Evolutionary conservation across 352 stramenopile species (phyloP), one percentile per base, ranked within the genome.

Genomic region (Phytophthora foliorum): DNA sequence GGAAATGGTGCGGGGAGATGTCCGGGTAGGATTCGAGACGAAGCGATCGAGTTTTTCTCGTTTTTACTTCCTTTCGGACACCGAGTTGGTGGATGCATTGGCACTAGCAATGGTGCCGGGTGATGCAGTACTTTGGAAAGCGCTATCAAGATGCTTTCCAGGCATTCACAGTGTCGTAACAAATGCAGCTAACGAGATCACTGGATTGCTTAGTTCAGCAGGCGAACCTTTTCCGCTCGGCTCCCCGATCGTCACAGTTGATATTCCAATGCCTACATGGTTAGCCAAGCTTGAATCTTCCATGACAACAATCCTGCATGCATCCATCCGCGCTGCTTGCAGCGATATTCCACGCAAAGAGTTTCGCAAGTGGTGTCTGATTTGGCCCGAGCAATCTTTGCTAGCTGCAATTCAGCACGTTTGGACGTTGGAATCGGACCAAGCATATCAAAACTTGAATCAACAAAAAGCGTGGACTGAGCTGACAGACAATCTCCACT

Each of bases 291-390:
- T 95, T n/a, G 88, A 95, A 39, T 67, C 74, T 0, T 65, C 80
- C 0, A 89, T 92, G 68, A 63, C 64, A 31, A 93, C 84, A 41
- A 89, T 91, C 4, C 38, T 95, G 1, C 86, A 95, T 34, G 88
- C 87, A 5, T 89, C 77, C 6, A 78, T 89, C 6, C 82, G 86
- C 4, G 82, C 83, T 2, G 78, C 88, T 16, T 74, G 86, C 13
- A 88, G 70, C 11, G 88, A 95, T 61, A 65, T 83, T n/a, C 58
- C 72, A 19, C 78, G 84, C 5, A 94, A 95, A 59, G 88, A 93
- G 29, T 95, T 95, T 61, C 84, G 85, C 0, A 95, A 95, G 34
- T 95, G 88, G 88, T 92, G 81, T 38, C 45, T 92, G 6, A 65
- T 92, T 6, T 95, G 88, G 88, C 84, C 88, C 0, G 88, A 95